Evolutionary conservation across 192 early-diverging fungal genomes (phyloP).

Genomic region (Dissophora ornata): DNA sequence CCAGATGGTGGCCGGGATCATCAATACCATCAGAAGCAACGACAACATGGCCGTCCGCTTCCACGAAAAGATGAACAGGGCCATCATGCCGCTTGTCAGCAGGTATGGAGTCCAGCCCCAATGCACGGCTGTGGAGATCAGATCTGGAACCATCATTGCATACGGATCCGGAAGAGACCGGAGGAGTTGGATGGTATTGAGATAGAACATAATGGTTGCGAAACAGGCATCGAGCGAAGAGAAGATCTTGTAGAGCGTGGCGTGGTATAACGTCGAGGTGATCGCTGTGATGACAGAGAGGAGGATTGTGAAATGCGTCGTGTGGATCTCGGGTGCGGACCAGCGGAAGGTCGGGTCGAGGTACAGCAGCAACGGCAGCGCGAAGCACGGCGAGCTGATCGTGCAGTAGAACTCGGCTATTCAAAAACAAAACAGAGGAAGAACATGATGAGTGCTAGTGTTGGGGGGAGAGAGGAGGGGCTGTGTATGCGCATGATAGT

Average conservation of each 20-base stretch:
- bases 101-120: slow-evolving; percentile 40
- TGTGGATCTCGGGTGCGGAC: slow-evolving; percentile 47
- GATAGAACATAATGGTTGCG: slow-evolving; percentile 54
- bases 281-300: slow-evolving; percentile 48
- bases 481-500: too few species aligned
- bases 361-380: slow-evolving; percentile 59
- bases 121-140: slow-evolving; percentile 24
- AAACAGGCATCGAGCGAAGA: slow-evolving; percentile 59
- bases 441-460: background rate
- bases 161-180: slow-evolving; percentile 34
- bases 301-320: slow-evolving; percentile 51
- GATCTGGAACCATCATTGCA: slow-evolving; percentile 25
- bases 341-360: slow-evolving; percentile 34
- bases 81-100: slow-evolving; percentile 19
- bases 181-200: slow-evolving; percentile 43
- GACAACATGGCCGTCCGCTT: slow-evolving; percentile 50
- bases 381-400: slow-evolving; percentile 62
- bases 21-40: slow-evolving; percentile 47
- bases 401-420: slow-evolving; percentile 66
- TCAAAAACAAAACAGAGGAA: slow-evolving; percentile 1
- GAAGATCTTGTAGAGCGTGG: slow-evolving; percentile 59
- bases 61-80: slow-evolving; percentile 49
- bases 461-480: too few species aligned
- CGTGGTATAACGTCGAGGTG: slow-evolving; percentile 59
- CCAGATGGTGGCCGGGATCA: slow-evolving; percentile 52